phyloP scores from a whole-genome alignment of 2,329 filamentous ascomycete species.

The Boeremia exigua region DNA sequence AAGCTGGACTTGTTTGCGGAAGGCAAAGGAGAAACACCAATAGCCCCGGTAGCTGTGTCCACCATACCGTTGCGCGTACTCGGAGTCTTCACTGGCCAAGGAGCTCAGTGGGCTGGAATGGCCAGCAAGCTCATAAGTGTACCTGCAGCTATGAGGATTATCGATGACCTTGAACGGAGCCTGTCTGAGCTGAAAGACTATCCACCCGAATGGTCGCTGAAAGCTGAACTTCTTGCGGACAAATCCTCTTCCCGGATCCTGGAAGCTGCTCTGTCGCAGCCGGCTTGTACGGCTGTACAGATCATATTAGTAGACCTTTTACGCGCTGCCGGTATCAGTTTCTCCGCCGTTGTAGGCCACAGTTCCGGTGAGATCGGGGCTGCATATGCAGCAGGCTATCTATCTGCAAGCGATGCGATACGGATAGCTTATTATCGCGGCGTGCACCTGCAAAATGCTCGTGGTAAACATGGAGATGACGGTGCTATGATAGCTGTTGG shows the following conservation, averaged over 20 bases:
- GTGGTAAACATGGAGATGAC: constrained; percentile 1
- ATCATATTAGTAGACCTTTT: constrained; percentile 30
- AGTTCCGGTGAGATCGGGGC: constrained; percentile 39
- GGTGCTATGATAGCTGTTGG: constrained; percentile 46
- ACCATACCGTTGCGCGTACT: background rate
- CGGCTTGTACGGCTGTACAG: constrained; percentile 33
- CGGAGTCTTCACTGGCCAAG: constrained; percentile 38
- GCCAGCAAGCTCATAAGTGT: constrained; percentile 27
- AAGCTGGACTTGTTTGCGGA: background rate
- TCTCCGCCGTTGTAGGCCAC: constrained; percentile 23
- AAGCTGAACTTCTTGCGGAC: constrained; percentile 17
- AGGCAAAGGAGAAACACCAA: background rate
- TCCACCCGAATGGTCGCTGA: constrained; percentile 24
- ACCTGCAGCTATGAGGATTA: constrained; percentile 1
- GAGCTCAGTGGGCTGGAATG: constrained; percentile 38
- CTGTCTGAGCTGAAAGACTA: background rate
- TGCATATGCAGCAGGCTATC: constrained; percentile 30
- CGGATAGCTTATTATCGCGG: constrained; percentile 24
- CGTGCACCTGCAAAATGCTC: constrained; percentile 4
- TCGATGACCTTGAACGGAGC: constrained; percentile 21
- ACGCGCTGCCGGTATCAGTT: constrained; percentile 16
- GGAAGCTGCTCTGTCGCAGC: constrained; percentile 25
- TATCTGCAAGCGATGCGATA: constrained; percentile 19
- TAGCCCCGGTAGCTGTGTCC: background rate
- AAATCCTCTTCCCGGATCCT: constrained; percentile 8